Conservation (phyloP, 225 moss, liverwort and hornwort genomes). For the Anthoceros angustus region DNA sequence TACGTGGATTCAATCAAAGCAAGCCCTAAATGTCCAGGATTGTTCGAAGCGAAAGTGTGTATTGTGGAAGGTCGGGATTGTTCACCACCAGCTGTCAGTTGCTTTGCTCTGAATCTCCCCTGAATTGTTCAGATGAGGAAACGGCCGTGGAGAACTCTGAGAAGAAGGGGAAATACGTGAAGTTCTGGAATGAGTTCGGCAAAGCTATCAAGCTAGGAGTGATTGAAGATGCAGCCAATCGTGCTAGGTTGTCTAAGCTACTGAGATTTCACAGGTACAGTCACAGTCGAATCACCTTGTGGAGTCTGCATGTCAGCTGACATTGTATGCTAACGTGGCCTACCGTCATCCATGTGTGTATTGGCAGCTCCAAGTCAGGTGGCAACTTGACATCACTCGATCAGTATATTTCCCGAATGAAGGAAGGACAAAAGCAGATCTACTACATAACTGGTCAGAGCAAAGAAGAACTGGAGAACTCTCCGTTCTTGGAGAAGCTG, state of each 20-base stretch:
- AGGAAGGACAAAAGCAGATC: conserved; percentile 86
- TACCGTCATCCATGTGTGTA: not conserved
- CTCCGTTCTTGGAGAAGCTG: conserved; percentile 86
- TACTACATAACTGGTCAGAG: conserved; percentile 86
- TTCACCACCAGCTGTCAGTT: not conserved
- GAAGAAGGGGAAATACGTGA: conserved; percentile 73
- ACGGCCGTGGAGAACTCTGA: conserved; percentile 34
- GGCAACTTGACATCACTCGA: conserved; percentile 77
- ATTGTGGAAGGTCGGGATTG: not conserved
- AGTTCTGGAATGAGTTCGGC: conserved; percentile 95
- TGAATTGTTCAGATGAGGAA: conserved; percentile 26
- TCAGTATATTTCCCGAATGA: conserved; percentile 81
- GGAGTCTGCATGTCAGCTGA: not conserved
- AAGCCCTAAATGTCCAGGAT: not conserved
- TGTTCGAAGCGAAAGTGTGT: not conserved
- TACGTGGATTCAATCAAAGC: not conserved
- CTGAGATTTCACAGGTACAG: conserved; percentile 76
- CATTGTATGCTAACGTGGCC: not conserved
- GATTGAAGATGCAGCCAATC: conserved; percentile 84
- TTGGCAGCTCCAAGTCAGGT: conserved; percentile 80
- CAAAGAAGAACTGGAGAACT: conserved; percentile 80
- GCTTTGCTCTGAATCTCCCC: not conserved
- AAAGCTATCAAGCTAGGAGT: conserved; percentile 92
- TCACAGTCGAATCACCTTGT: not conserved
- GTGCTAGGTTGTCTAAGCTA: conserved; percentile 85